phyloP scores from a whole-genome alignment of 495 filamentous ascomycete genomes.

The Penicillium desertorum region DNA sequence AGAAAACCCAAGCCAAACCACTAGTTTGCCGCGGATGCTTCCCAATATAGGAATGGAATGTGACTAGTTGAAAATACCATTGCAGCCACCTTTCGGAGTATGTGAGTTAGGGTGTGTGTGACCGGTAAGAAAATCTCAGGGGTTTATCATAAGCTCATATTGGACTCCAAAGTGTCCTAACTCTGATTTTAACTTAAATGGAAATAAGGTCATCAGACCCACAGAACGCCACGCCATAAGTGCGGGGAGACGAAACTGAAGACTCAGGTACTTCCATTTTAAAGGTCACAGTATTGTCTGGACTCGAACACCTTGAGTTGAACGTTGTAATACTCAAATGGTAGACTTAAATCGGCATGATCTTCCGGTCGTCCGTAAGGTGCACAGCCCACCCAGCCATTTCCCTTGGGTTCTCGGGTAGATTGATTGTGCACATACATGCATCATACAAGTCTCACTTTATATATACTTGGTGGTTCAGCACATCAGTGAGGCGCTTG shows the following conservation, averaged over 20 bases:
- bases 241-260: background rate
- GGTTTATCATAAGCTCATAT: background rate
- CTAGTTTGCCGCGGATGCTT: constrained; percentile 14
- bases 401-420: background rate
- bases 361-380: background rate
- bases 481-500: background rate
- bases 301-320: background rate
- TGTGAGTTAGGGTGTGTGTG: constrained; percentile 25
- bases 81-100: constrained; percentile 20
- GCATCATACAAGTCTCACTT: background rate
- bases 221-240: background rate
- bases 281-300: background rate
- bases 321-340: background rate
- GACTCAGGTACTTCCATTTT: background rate
- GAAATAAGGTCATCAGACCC: constrained; percentile 7
- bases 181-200: constrained; percentile 9
- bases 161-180: background rate
- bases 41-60: constrained; percentile 24
- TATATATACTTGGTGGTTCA: background rate
- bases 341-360: background rate
- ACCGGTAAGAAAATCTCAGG: background rate
- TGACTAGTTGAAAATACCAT: constrained; percentile 28
- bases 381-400: background rate
- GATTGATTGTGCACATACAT: background rate
- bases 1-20: constrained; percentile 9